These are phyloP conservation scores for Blastobotrys indianensis DNA, from an alignment of 1,139 yeast genomes.

Conservation along the genomic window DNA sequence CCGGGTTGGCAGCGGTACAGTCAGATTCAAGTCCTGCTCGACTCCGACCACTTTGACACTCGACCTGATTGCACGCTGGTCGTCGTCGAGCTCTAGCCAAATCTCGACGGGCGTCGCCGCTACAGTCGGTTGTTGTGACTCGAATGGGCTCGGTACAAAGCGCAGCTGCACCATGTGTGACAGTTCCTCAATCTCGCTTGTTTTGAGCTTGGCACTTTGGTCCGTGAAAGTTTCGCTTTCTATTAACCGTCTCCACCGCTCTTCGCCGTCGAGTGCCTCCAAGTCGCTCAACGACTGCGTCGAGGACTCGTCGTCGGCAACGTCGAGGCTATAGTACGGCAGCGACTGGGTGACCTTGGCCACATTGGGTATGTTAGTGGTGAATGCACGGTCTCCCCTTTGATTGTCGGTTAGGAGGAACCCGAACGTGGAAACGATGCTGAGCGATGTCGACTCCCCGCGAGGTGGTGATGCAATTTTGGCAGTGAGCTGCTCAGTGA, in stretches of 20 bases:
- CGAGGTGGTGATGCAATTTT: neutral
- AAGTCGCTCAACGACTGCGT: constrained; percentile 1
- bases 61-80: constrained; percentile 38
- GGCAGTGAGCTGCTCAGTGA: neutral
- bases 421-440: constrained; percentile 34
- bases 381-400: constrained; percentile 20
- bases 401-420: constrained; percentile 24
- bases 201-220: neutral
- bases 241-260: constrained; percentile 20
- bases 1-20: constrained; percentile 39
- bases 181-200: constrained; percentile 34
- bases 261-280: constrained; percentile 10
- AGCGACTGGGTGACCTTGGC: constrained; percentile 27
- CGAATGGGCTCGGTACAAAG: constrained; percentile 45
- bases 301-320: constrained; percentile 17
- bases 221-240: constrained; percentile 1
- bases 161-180: constrained; percentile 42
- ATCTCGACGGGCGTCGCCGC: constrained; percentile 38
- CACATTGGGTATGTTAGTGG: constrained; percentile 30
- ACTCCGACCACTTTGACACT: constrained; percentile 43
- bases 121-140: constrained; percentile 11
- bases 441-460: constrained; percentile 16
- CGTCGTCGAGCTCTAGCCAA: constrained; percentile 44
- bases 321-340: constrained; percentile 23
- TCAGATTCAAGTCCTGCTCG: constrained; percentile 43